Percentiles rank a stretch among this genome's conserved stretches.
Evolutionary conservation across 129 eudicot species (phyloP).

Genomic region (Chrysanthemum makinoi): DNA sequence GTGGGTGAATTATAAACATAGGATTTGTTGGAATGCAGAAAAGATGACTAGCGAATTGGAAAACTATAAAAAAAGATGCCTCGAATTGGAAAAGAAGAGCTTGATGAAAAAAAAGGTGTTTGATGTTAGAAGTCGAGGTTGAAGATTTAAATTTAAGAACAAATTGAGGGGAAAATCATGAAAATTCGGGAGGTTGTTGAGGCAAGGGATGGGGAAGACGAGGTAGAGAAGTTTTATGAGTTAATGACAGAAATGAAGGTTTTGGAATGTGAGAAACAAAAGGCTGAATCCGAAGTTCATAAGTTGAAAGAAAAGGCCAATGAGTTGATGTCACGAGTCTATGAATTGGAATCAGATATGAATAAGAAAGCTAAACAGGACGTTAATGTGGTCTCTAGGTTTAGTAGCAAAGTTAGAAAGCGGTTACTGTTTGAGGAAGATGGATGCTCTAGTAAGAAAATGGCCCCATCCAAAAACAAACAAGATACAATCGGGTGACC

Average conservation of each 20-base stretch:
- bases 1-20: slow-evolving; percentile 4
- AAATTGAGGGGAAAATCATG: slow-evolving; percentile 32
- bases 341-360: slow-evolving; percentile 6
- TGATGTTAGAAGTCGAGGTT: slow-evolving; percentile 39
- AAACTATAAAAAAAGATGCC: slow-evolving; percentile 22
- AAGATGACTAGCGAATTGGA: slow-evolving; percentile 29
- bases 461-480: too few relatives aligned
- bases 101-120: slow-evolving; percentile 34
- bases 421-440: too few relatives aligned
- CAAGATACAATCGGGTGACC: too few relatives aligned
- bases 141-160: slow-evolving; percentile 37
- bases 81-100: slow-evolving; percentile 36
- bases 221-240: slow-evolving; percentile 25
- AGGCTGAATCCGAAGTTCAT: slow-evolving; percentile 43
- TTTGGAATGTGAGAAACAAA: slow-evolving; percentile 58
- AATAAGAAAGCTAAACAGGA: background rate
- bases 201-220: slow-evolving; percentile 16
- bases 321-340: slow-evolving; percentile 25
- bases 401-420: too few relatives aligned
- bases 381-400: background rate
- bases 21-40: slow-evolving; percentile 20
- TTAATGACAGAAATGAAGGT: slow-evolving; percentile 52
- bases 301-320: slow-evolving; percentile 42
- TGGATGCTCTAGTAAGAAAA: too few relatives aligned
- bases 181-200: slow-evolving; percentile 4